Evolutionary conservation across 1,284 basidiomycete species (phyloP), one percentile per base, ranked within the genome.

Genomic region (Tylopilus sp.): DNA sequence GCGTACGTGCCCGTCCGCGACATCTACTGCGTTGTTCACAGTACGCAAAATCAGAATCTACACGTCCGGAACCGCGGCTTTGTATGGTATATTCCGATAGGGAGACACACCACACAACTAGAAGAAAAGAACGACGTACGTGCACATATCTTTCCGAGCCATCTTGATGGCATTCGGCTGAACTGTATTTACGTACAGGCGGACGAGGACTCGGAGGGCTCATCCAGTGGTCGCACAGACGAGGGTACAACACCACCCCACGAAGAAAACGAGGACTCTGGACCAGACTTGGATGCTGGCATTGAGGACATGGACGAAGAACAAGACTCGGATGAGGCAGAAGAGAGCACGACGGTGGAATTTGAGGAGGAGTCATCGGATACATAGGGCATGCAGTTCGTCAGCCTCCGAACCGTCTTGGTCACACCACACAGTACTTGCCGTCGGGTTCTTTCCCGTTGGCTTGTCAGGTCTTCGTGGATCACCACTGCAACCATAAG

Each of bases 111-210:
- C 49, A 91, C 88, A 10, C 79, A 84, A 54, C 77, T 84, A 54
- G 88, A 91, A 61, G 88, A 91, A 67, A 88, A 86, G 70, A 89
- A 88, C 59, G 89, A 91, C 61, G 88, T 89, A 51, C 49, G 81
- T 70, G 26, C 28, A 28, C 33, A 49, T 16, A 28, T 37, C 26
- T n/a, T 44, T 38, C 33, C 28, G 39, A 18, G 23, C 39, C 29
- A 33, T 49, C 12, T 11, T 26, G 18, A 51, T 52, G 5, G 38
- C 36, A 41, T 42, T 37, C 18, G 21, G 46, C 33, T 11, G 21
- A 15, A 41, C 6, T 44, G 8, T 16, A 16, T 40, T 9, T 37
- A 30, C 13, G 11, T 36, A 35, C 52, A 79, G 75, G 75, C 73
- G 21, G 76, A 78, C 33, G 71, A 74, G 25, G 72, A 74, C 36